Conservation (phyloP, 768 basidiomycete species). For the Hydnomerulius pinastri region DNA sequence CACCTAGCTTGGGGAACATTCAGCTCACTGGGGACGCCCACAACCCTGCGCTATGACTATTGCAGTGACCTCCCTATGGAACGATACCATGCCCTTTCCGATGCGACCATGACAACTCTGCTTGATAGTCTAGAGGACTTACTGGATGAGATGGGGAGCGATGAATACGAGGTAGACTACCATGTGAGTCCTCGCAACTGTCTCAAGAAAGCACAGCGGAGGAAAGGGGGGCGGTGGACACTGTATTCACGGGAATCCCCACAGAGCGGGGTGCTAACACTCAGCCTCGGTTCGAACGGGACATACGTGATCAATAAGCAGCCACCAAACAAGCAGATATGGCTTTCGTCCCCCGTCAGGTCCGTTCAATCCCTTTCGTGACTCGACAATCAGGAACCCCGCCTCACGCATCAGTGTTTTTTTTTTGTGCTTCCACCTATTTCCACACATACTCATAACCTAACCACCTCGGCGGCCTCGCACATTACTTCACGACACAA, state of each 20-base stretch:
- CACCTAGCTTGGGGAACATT: not conserved
- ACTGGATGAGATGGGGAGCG: slow-evolving; percentile 58
- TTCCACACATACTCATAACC: not conserved
- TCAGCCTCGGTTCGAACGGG: slow-evolving; percentile 71
- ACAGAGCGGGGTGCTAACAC: slow-evolving; percentile 90
- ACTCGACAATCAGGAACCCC: not conserved
- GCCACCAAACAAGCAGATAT: slow-evolving; percentile 96
- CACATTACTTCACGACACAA: not conserved
- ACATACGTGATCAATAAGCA: slow-evolving; percentile 98
- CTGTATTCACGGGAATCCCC: slow-evolving; percentile 12
- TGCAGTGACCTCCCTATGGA: slow-evolving; percentile 57
- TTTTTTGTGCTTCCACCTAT: not conserved
- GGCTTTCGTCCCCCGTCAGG: slow-evolving; percentile 91
- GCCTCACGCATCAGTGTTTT: slow-evolving; percentile 5
- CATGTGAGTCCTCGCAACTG: slow-evolving; percentile 52
- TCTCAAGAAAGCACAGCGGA: not conserved
- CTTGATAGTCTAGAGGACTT: slow-evolving; percentile 75
- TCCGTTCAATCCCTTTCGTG: slow-evolving; percentile 33
- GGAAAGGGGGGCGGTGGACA: not conserved
- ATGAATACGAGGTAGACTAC: slow-evolving; percentile 84
- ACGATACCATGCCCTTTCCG: slow-evolving; percentile 71
- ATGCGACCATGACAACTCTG: slow-evolving; percentile 74
- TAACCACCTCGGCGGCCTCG: not conserved
- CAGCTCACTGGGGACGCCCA: not conserved
- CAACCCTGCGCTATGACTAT: not conserved